phyloP scores from a whole-genome alignment of 2,329 filamentous ascomycete genomes.

The Aureobasidium leucospermi region DNA sequence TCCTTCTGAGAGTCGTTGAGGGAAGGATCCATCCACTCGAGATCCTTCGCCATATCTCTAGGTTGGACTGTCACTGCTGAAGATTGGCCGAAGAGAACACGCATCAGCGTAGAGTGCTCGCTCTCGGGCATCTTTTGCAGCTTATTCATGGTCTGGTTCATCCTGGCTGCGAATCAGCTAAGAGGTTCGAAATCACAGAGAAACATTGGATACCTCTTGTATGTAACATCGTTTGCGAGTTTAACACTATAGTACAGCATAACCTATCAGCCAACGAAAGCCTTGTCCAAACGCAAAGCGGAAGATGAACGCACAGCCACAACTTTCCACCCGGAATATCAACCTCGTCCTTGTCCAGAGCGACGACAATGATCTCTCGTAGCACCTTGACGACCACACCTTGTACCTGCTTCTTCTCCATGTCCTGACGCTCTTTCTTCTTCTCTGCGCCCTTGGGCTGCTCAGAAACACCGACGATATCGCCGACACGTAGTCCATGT shows the following conservation, averaged over 20 bases:
- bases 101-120: conserved; percentile 51
- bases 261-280: conserved; percentile 27
- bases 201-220: conserved; percentile 44
- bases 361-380: conserved; percentile 54
- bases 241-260: conserved; percentile 45
- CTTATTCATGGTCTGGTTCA: conserved; percentile 57
- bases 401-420: conserved; percentile 59
- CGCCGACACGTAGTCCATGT: conserved; percentile 68
- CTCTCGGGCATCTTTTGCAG: conserved; percentile 49
- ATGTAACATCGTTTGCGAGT: conserved; percentile 59
- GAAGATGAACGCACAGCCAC: conserved; percentile 49
- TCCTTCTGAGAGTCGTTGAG: conserved; percentile 58
- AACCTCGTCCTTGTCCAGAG: conserved; percentile 58
- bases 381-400: conserved; percentile 64
- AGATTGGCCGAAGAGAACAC: conserved; percentile 53
- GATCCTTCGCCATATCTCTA: conserved; percentile 35
- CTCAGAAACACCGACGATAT: conserved; percentile 70
- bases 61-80: conserved; percentile 43
- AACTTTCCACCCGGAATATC: conserved; percentile 48
- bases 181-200: not conserved
- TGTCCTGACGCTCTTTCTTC: conserved; percentile 64
- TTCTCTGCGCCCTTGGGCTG: conserved; percentile 64
- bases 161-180: conserved; percentile 33
- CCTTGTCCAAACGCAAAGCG: not conserved
- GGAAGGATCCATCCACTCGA: conserved; percentile 49